phyloP scores from a whole-genome alignment of 768 basidiomycete genomes.

The Mycena vulgaris region DNA sequence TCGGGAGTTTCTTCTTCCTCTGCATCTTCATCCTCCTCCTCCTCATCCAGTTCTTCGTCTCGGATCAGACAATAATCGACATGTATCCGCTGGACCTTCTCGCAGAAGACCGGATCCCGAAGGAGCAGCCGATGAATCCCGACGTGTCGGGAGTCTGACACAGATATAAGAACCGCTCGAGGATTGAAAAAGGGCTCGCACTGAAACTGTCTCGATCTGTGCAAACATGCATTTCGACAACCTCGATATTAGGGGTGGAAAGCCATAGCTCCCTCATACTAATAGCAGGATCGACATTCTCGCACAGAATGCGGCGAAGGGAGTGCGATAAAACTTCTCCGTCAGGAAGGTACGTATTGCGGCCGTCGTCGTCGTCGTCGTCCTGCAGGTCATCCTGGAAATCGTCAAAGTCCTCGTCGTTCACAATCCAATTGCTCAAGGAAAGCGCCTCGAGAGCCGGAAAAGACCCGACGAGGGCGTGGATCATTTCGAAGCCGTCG shows the following conservation, averaged over 20 bases:
- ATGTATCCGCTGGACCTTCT: constrained; percentile 6
- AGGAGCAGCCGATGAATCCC: constrained; percentile 13
- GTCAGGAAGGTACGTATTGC: not conserved
- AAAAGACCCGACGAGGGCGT: constrained; percentile 4
- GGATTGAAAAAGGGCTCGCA: not conserved
- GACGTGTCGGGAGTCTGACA: constrained; percentile 1
- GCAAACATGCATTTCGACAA: constrained; percentile 19
- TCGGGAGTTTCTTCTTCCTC: not conserved
- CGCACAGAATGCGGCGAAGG: constrained; percentile 19
- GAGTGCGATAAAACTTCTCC: constrained; percentile 19
- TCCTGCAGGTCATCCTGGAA: constrained; percentile 8
- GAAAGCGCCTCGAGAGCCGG: constrained; percentile 2
- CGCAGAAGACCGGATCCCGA: constrained; percentile 7
- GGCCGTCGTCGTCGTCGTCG: not conserved
- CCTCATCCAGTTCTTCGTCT: not conserved
- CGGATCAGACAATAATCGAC: constrained; percentile 1
- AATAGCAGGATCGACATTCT: constrained; percentile 21
- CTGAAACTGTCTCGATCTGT: not conserved
- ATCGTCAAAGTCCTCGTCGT: constrained; percentile 26
- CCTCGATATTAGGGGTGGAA: constrained; percentile 8
- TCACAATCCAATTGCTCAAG: constrained; percentile 7
- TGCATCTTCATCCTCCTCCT: not conserved
- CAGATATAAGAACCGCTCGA: not conserved
- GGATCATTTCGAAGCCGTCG: constrained; percentile 1
- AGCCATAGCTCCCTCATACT: constrained; percentile 17